phyloP scores from a whole-genome alignment of 257 asterid species.

The Solanum ossicruentum region DNA sequence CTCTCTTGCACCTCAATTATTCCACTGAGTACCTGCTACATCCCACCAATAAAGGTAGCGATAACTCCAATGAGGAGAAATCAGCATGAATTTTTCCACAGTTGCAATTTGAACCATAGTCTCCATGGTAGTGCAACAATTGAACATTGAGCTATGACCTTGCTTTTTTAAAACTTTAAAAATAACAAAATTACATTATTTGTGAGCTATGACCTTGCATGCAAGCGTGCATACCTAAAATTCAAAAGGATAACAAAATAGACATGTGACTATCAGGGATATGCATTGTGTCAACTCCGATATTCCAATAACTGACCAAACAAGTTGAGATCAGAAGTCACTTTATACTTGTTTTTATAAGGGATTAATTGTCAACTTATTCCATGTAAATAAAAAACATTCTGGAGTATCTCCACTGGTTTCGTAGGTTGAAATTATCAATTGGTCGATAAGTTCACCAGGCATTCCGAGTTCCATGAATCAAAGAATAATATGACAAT shows the following conservation, averaged over 20 bases:
- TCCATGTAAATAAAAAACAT: no score
- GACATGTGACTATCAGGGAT: neutral
- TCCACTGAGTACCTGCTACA: neutral
- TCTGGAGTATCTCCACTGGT: no score
- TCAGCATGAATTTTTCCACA: neutral
- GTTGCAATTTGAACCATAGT: neutral
- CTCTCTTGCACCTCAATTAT: neutral
- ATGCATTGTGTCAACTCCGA: neutral
- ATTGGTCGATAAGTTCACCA: neutral
- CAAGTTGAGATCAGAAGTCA: neutral
- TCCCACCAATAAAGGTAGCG: no score
- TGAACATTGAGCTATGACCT: neutral
- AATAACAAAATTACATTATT: no score
- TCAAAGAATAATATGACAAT: neutral
- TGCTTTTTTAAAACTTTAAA: no score
- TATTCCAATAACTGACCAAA: neutral
- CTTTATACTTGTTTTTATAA: no score
- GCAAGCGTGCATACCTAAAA: neutral
- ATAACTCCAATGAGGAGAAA: neutral
- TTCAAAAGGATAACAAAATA: neutral
- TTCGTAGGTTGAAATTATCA: no score
- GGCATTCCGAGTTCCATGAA: neutral
- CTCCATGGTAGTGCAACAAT: neutral
- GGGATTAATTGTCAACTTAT: neutral
- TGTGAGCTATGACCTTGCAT: neutral